A percentile compares a stretch with the other conserved stretches of the same genome.
Conservation (phyloP, 257 asterid species). For the Jacaranda mimosifolia region DNA sequence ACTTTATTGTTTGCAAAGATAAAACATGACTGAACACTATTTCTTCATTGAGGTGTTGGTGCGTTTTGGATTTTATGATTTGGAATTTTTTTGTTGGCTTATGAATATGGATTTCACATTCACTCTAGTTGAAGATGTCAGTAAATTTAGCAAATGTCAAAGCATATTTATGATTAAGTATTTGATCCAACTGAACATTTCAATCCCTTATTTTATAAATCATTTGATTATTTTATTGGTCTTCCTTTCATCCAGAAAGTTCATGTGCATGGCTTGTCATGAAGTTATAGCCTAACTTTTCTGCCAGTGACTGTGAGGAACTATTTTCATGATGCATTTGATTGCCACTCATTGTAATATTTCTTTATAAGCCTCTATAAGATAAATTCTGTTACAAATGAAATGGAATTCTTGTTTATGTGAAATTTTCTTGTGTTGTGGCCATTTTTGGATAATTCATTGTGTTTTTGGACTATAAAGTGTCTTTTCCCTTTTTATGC, state of each 20-base stretch:
- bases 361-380: not conserved
- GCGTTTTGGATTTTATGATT: not conserved
- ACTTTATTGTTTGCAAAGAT: not conserved
- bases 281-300: constrained; percentile 6
- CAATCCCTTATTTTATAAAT: not conserved
- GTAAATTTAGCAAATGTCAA: not conserved
- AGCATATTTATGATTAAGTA: constrained; percentile 7
- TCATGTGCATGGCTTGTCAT: constrained; percentile 12
- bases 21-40: not conserved
- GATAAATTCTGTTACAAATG: constrained; percentile 1
- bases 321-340: not conserved
- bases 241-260: not conserved
- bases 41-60: not conserved
- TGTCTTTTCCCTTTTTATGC: constrained; percentile 32
- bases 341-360: not conserved
- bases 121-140: constrained; percentile 3
- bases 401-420: not conserved
- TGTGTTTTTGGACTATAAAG: constrained; percentile 6
- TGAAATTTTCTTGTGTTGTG: constrained; percentile 16
- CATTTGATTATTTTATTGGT: not conserved
- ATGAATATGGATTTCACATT: constrained; percentile 4
- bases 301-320: not conserved
- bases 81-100: not conserved
- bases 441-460: not conserved
- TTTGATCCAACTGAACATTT: not conserved